These are phyloP conservation scores for Chlorella sp. DNA, from an alignment of 139 green algal genomes.

Conservation along the genomic window DNA sequence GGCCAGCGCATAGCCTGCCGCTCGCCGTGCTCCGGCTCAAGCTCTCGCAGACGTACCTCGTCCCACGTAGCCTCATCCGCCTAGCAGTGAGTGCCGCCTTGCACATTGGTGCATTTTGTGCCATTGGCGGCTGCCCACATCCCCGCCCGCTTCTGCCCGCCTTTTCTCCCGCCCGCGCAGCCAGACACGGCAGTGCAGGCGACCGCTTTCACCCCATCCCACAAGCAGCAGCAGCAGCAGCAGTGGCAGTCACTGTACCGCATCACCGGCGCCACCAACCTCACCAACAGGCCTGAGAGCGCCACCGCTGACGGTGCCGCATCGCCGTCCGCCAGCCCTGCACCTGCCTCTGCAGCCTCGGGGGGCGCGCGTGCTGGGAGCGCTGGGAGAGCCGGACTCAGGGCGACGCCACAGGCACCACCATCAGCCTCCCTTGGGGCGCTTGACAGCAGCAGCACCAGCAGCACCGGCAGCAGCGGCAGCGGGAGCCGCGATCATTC, in stretches of 20 bases:
- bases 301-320: neutral
- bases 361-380: too few relatives aligned
- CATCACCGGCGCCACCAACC: neutral
- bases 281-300: neutral
- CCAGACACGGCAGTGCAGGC: neutral
- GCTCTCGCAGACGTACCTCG: neutral
- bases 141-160: neutral
- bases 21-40: neutral
- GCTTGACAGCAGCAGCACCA: too few relatives aligned
- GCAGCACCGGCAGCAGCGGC: neutral
- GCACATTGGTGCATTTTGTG: slow-evolving; percentile 3
- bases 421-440: neutral
- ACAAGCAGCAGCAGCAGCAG: too few relatives aligned
- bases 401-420: neutral
- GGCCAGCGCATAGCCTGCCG: neutral
- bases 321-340: neutral
- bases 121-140: neutral
- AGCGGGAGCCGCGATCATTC: too few relatives aligned
- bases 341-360: neutral
- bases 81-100: neutral
- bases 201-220: neutral
- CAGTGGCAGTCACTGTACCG: slow-evolving; percentile 4
- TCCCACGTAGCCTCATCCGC: neutral
- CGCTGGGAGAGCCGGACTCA: too few relatives aligned
- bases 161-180: too few relatives aligned